These are phyloP conservation scores for Xerocomellus amylosporus DNA, from an alignment of 768 basidiomycete species.

Conservation along the genomic window DNA sequence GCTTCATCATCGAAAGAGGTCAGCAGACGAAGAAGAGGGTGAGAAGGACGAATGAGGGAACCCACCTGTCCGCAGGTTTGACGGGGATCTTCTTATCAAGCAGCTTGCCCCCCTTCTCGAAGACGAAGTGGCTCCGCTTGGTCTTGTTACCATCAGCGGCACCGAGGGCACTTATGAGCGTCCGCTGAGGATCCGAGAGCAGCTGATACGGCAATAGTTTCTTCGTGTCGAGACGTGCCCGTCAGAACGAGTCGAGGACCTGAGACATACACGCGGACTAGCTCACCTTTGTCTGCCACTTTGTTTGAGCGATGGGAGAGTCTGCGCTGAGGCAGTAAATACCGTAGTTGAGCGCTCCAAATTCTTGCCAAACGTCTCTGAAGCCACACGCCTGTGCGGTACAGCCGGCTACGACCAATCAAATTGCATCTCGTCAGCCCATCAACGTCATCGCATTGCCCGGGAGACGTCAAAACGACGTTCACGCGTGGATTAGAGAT, in stretches of 20 bases:
- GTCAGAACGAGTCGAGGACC: neutral
- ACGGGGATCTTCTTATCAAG: slow-evolving; percentile 83
- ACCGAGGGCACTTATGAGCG: slow-evolving; percentile 77
- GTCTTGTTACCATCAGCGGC: slow-evolving; percentile 78
- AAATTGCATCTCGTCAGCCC: slow-evolving; percentile 1
- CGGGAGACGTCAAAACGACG: neutral
- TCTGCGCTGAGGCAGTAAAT: slow-evolving; percentile 88
- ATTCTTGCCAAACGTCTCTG: slow-evolving; percentile 79
- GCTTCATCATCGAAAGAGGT: slow-evolving; percentile 33
- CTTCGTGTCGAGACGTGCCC: slow-evolving; percentile 36
- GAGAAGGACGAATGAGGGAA: neutral
- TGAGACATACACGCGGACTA: neutral
- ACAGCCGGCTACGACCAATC: slow-evolving; percentile 64
- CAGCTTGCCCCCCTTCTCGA: slow-evolving; percentile 87
- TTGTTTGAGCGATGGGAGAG: slow-evolving; percentile 65
- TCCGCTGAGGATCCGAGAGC: slow-evolving; percentile 84
- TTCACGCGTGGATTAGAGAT: no score
- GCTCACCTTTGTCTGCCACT: slow-evolving; percentile 83
- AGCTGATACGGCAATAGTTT: slow-evolving; percentile 83
- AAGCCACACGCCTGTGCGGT: slow-evolving; percentile 92
- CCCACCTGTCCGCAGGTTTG: slow-evolving; percentile 79
- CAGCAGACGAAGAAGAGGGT: neutral
- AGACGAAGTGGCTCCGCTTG: slow-evolving; percentile 91
- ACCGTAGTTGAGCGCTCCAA: slow-evolving; percentile 57
- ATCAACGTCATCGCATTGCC: neutral